These are phyloP conservation scores for Ruellia speciosa DNA, from an alignment of 305 asterid species.

Conservation along the genomic window DNA sequence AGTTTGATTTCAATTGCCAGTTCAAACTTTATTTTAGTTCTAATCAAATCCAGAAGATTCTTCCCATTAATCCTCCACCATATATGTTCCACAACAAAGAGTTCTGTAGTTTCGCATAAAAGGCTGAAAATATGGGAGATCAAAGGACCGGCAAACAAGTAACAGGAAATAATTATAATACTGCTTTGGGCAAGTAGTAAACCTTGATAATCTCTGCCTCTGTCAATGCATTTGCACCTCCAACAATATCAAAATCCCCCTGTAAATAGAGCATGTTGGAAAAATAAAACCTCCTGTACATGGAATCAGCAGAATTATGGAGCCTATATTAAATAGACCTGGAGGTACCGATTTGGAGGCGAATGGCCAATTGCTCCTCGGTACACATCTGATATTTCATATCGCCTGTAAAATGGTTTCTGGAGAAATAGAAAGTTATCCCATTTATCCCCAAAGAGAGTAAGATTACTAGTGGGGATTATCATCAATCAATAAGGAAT, in stretches of 20 bases:
- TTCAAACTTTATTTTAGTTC: too few species aligned
- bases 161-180: neutral
- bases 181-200: slow-evolving; percentile 20
- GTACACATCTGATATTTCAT: slow-evolving; percentile 78
- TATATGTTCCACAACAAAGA: neutral
- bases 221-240: slow-evolving; percentile 81
- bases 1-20: too few species aligned
- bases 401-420: slow-evolving; percentile 78
- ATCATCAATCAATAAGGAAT: neutral
- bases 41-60: too few species aligned
- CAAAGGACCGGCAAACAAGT: neutral
- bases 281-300: slow-evolving; percentile 13
- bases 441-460: slow-evolving; percentile 9
- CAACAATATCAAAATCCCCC: slow-evolving; percentile 95
- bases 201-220: slow-evolving; percentile 98
- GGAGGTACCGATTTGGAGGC: slow-evolving; percentile 91
- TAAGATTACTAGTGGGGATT: slow-evolving; percentile 2
- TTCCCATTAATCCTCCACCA: neutral
- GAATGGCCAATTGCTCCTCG: slow-evolving; percentile 92
- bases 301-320: slow-evolving; percentile 11
- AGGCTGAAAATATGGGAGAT: neutral
- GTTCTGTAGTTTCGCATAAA: neutral
- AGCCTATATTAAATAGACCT: slow-evolving; percentile 41
- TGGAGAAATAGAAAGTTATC: slow-evolving; percentile 29
- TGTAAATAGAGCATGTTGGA: slow-evolving; percentile 23